Evolutionary conservation across 768 basidiomycete species (phyloP), one percentile per base, ranked within the genome.

Genomic region (Lactifluus volemus): DNA sequence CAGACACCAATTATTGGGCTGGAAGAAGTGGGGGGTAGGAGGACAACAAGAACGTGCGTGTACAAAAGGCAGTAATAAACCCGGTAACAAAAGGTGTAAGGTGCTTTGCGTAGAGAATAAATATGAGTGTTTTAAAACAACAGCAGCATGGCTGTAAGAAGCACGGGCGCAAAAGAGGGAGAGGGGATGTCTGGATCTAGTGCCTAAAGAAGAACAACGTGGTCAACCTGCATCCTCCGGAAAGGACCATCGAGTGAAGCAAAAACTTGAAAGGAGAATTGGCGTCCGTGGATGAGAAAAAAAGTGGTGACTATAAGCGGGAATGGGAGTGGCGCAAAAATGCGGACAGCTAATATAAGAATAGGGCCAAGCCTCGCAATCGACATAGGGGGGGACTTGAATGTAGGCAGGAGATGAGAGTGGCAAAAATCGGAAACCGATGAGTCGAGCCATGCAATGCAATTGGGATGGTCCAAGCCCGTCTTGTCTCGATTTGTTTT

Each of bases 231-330:
- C 8, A 14, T 36, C 44, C 34, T 48, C 32, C 44, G 12, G 14
- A 51, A 64, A 45, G 36, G 55, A 55, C 53, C 25, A 15, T n/a
- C 57, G 55, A 60, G 56, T 60, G 58, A 58, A 58, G 67, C 48
- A 58, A 63, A 25, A 63, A 68, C 79, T 67, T 84, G 83, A 82
- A 85, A 78, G 76, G 72, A 81, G 84, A 80, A 65, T n/a, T 74
- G 85, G 86, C 87, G 87, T 89, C 87, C 87, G 85, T 86, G 74
- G 77, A 73, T 73, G 73, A 73, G 63, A 73, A 72, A 73, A 74
- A 59, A 53, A 53, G 51, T 72, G 73, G 79, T 73, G 73, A 73
- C 73, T 74, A 70, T 69, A 65, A 63, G 67, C 50, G 32, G 52
- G 67, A 68, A 61, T 72, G 60, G 70, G 67, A 70, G 71, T 56